phyloP scores from a whole-genome alignment of 169 alveolate genomes.

The Plasmodium chabaudi region DNA sequence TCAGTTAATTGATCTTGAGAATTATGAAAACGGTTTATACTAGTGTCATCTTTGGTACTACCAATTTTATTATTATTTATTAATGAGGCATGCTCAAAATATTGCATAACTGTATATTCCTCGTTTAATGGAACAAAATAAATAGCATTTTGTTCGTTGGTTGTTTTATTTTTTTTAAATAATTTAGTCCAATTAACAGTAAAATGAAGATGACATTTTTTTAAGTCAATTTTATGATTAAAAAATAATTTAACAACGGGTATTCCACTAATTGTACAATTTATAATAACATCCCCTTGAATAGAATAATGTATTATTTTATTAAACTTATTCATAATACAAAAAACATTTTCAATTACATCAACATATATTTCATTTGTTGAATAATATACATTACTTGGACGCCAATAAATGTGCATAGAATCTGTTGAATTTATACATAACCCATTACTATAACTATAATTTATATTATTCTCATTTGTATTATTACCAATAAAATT shows the following conservation, averaged over 20 bases:
- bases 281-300: constrained; percentile 39
- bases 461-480: constrained; percentile 40
- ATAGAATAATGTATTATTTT: constrained; percentile 27
- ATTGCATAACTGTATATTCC: constrained; percentile 31
- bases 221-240: constrained; percentile 16
- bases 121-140: constrained; percentile 42
- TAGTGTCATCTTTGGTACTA: not conserved
- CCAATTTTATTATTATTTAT: not conserved
- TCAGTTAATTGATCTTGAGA: not conserved
- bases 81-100: not conserved
- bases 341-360: constrained; percentile 33
- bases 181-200: constrained; percentile 29
- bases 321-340: constrained; percentile 30
- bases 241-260: constrained; percentile 35
- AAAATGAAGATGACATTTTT: constrained; percentile 41
- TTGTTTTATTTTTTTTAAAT: not conserved
- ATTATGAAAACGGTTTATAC: not conserved
- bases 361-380: constrained; percentile 61
- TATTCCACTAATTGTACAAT: constrained; percentile 12
- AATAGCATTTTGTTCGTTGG: constrained; percentile 9
- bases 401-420: constrained; percentile 47
- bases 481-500: not conserved
- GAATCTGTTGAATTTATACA: constrained; percentile 14
- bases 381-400: constrained; percentile 10
- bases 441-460: constrained; percentile 49